Percentiles rank a stretch among this genome's conserved stretches.
phyloP scores from a whole-genome alignment of 2,329 filamentous ascomycete genomes.

The Sarocladium kiliense region DNA sequence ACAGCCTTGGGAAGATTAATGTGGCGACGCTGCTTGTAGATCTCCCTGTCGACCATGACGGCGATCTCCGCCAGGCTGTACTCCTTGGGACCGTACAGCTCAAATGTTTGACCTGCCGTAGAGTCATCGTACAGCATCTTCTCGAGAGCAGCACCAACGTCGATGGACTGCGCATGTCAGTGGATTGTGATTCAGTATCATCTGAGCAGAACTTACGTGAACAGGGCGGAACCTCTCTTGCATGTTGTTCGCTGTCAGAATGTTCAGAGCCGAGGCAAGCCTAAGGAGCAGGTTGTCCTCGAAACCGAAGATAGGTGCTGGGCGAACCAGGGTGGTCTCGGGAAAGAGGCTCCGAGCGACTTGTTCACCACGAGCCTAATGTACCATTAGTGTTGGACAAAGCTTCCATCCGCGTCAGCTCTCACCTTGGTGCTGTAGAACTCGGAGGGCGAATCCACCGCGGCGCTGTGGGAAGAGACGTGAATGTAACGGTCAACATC shows the following conservation, averaged over 20 bases:
- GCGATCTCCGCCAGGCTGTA: conserved; percentile 88
- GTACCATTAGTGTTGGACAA: conserved; percentile 12
- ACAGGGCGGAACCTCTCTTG: conserved; percentile 86
- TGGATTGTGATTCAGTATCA: not conserved
- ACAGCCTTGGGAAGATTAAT: conserved; percentile 83
- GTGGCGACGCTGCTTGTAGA: conserved; percentile 82
- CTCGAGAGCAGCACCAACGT: conserved; percentile 85
- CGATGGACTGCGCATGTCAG: conserved; percentile 60
- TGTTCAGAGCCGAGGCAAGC: conserved; percentile 72
- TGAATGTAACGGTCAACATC: conserved; percentile 96
- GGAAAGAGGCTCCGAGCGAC: conserved; percentile 86
- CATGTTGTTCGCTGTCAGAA: conserved; percentile 91
- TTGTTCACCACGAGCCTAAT: conserved; percentile 70
- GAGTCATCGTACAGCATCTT: conserved; percentile 85
- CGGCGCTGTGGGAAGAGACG: conserved; percentile 89
- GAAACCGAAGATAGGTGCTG: conserved; percentile 89
- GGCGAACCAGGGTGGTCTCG: conserved; percentile 93
- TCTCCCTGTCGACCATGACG: conserved; percentile 84
- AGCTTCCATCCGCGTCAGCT: not conserved
- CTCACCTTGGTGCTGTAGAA: conserved; percentile 86
- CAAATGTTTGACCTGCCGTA: conserved; percentile 85
- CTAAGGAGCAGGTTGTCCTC: conserved; percentile 89
- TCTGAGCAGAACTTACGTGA: conserved; percentile 54
- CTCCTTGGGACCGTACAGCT: conserved; percentile 89
- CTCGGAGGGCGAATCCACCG: conserved; percentile 73